Conservation (phyloP, 2,329 filamentous ascomycete species). For the Cladophialophora immunda region DNA sequence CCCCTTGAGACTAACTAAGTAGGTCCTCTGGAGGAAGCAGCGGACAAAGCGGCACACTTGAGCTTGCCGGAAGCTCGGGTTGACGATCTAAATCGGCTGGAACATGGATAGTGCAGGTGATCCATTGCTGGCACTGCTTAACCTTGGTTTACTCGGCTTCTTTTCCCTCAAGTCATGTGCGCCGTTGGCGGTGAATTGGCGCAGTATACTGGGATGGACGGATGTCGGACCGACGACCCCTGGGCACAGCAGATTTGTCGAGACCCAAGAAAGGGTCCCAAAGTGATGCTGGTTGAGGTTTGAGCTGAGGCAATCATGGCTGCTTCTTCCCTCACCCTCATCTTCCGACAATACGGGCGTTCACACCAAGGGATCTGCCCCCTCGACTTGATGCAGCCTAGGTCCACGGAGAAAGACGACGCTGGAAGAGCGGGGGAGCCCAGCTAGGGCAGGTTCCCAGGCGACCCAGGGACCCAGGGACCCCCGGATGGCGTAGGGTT, state of each 20-base stretch:
- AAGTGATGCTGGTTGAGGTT: not conserved
- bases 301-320: not conserved
- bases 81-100: not conserved
- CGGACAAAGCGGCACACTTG: not conserved
- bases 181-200: not conserved
- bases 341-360: not conserved
- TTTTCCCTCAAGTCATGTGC: not conserved
- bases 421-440: slow-evolving; percentile 25
- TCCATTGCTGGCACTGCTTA: not conserved
- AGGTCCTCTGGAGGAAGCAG: not conserved
- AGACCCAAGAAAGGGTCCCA: not conserved
- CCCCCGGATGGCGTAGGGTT: slow-evolving; percentile 1
- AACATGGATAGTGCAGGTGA: not conserved
- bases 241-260: not conserved
- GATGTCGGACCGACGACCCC: not conserved
- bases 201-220: not conserved
- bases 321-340: not conserved
- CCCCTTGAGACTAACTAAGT: not conserved
- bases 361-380: not conserved
- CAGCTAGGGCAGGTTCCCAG: not conserved
- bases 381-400: not conserved
- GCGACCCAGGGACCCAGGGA: slow-evolving; percentile 5
- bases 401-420: slow-evolving; percentile 40
- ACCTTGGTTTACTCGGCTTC: not conserved
- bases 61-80: slow-evolving; percentile 1